A percentile compares a stretch with the other conserved stretches of the same genome.
These are phyloP conservation scores for Penicillium sumatraense DNA, from an alignment of 2,329 filamentous ascomycete species.

Conservation along the genomic window DNA sequence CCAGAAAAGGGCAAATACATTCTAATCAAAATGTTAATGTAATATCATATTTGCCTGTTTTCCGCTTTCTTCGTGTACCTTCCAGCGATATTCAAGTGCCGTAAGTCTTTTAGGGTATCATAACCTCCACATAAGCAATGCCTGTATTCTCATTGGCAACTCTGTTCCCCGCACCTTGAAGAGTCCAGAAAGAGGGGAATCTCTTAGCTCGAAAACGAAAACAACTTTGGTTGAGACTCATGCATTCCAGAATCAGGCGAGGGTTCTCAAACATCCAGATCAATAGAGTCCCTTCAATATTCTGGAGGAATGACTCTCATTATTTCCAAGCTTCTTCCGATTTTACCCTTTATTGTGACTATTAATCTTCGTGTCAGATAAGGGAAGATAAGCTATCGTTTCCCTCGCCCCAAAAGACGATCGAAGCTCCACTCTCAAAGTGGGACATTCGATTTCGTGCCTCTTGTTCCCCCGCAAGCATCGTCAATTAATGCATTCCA, in stretches of 20 bases:
- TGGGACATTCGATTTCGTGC: neutral
- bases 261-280: too few species aligned
- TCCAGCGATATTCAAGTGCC: too few species aligned
- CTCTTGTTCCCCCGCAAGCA: neutral
- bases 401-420: neutral
- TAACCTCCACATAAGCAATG: neutral
- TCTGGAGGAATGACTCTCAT: neutral
- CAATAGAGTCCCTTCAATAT: neutral
- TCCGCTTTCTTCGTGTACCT: too few species aligned
- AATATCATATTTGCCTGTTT: too few species aligned
- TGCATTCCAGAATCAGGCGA: neutral
- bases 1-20: too few species aligned
- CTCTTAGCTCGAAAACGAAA: neutral
- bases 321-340: neutral
- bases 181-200: neutral
- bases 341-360: neutral
- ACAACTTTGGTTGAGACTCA: neutral
- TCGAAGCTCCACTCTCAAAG: neutral
- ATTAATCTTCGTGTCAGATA: neutral
- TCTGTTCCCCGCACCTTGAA: neutral
- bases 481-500: neutral
- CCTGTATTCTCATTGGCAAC: neutral
- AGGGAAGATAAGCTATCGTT: neutral
- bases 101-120: too few species aligned
- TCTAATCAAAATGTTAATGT: too few species aligned